A percentile compares a stretch with the other conserved stretches of the same genome.
phyloP scores from a whole-genome alignment of 75 land plant genomes.

The Cupressus sempervirens region DNA sequence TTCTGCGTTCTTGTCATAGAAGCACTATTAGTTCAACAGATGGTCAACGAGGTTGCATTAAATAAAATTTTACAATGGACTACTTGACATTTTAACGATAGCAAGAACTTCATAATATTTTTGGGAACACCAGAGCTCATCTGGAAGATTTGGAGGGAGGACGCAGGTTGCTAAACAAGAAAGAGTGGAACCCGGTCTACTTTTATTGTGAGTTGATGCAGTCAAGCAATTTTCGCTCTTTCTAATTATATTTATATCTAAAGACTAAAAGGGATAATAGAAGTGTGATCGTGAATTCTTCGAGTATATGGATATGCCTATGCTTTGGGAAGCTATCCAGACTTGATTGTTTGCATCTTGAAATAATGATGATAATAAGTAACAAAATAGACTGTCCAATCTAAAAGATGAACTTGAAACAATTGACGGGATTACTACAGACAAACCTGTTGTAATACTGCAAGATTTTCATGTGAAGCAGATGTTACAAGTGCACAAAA shows the following conservation, averaged over 20 bases:
- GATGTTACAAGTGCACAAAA: constrained; percentile 50
- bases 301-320: background rate
- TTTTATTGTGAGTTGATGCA: background rate
- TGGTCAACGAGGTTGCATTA: background rate
- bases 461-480: constrained; percentile 27
- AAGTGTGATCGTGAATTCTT: background rate
- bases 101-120: background rate
- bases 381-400: background rate
- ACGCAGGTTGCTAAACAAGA: background rate
- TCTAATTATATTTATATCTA: background rate
- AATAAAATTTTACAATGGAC: background rate
- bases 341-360: background rate
- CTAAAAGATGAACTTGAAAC: too few relatives aligned
- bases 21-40: background rate
- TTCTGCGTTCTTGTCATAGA: background rate
- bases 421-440: background rate
- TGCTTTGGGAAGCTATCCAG: background rate
- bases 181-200: background rate
- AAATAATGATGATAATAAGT: background rate
- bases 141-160: background rate
- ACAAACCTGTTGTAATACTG: constrained; percentile 47
- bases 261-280: background rate
- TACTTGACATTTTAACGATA: background rate
- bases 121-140: background rate
- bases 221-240: background rate